These are phyloP conservation scores for Apiotrichum sp. DNA, from an alignment of 1,284 basidiomycete genomes.

Conservation along the genomic window DNA sequence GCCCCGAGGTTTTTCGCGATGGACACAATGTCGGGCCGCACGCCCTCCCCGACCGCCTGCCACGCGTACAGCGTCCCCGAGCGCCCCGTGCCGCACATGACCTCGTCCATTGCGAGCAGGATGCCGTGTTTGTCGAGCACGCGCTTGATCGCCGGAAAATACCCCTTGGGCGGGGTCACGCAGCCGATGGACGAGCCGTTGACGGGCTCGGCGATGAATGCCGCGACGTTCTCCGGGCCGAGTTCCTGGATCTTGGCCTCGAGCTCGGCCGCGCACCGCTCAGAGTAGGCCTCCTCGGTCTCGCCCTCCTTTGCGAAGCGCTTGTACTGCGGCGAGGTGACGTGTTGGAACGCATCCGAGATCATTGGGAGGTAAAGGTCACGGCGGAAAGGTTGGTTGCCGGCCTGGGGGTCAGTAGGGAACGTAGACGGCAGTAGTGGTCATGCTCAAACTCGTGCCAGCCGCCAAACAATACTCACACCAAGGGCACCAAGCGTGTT, in stretches of 20 bases:
- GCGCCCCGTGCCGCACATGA: constrained; percentile 81
- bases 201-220: constrained; percentile 41
- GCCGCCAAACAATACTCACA: constrained; percentile 11
- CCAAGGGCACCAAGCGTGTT: constrained; percentile 58
- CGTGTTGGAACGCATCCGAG: constrained; percentile 24
- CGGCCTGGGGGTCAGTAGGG: constrained; percentile 10
- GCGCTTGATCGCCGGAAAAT: constrained; percentile 61
- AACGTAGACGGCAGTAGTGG: too few species aligned
- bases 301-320: constrained; percentile 61
- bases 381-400: constrained; percentile 21
- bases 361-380: constrained; percentile 56
- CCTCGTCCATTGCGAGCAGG: constrained; percentile 76
- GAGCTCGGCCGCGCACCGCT: constrained; percentile 66
- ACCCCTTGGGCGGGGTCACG: constrained; percentile 34
- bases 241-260: constrained; percentile 75
- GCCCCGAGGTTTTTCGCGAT: constrained; percentile 83
- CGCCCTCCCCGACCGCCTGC: constrained; percentile 53
- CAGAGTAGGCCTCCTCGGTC: constrained; percentile 69
- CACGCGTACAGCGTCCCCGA: constrained; percentile 61
- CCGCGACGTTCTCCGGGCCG: constrained; percentile 64
- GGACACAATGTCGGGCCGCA: constrained; percentile 67
- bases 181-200: constrained; percentile 71
- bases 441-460: too few species aligned
- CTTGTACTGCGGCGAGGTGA: constrained; percentile 63
- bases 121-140: constrained; percentile 77